Conservation (phyloP, 2,329 filamentous ascomycete species). For the Zasmidium citrigriseum region DNA sequence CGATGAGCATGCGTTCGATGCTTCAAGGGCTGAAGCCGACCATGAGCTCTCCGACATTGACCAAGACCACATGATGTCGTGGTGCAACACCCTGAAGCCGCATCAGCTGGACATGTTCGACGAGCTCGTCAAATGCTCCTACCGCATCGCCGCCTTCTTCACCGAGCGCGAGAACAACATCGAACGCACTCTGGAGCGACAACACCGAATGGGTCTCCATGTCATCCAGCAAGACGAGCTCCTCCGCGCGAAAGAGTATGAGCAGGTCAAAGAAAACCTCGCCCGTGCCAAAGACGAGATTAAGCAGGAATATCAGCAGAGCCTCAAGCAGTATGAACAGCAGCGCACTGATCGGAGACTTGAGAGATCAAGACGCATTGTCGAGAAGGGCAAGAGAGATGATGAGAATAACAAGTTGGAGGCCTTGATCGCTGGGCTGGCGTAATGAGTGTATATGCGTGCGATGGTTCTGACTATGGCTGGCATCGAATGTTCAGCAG, state of each 20-base stretch:
- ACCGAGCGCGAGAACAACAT: conserved; percentile 48
- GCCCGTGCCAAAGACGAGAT: background rate
- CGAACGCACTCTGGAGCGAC: conserved; percentile 46
- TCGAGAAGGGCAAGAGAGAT: background rate
- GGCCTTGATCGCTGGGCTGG: background rate
- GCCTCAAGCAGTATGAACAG: background rate
- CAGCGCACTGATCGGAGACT: background rate
- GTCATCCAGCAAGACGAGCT: conserved; percentile 45
- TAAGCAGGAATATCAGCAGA: background rate
- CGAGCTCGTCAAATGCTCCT: conserved; percentile 40
- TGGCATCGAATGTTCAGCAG: too few relatives aligned
- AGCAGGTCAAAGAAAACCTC: background rate
- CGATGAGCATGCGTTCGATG: background rate
- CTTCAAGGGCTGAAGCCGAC: background rate
- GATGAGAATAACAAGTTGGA: conserved; percentile 4
- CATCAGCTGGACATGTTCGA: conserved; percentile 43
- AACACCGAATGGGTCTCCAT: conserved; percentile 43
- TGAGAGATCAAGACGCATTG: background rate
- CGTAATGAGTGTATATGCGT: background rate
- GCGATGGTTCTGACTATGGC: background rate
- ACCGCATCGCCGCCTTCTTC: conserved; percentile 49
- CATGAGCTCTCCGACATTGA: background rate
- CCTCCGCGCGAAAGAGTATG: conserved; percentile 42
- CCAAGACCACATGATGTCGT: conserved; percentile 36
- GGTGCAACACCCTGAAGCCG: conserved; percentile 41